phyloP scores from a whole-genome alignment of 106 monocot species.

The Allium sativum region DNA sequence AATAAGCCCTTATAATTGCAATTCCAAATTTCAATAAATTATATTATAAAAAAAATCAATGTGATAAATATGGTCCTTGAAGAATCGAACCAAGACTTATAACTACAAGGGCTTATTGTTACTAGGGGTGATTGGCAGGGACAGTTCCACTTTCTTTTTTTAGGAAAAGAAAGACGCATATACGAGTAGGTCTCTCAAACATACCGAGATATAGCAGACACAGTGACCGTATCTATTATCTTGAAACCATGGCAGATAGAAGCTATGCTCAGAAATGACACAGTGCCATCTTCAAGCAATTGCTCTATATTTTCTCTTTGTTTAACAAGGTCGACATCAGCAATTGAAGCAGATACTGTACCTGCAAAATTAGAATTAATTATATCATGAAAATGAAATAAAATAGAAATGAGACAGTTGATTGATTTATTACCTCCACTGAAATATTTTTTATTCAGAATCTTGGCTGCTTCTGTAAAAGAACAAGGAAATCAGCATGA shows the following conservation, averaged over 20 bases:
- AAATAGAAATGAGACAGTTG: neutral
- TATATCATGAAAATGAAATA: neutral
- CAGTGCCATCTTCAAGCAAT: constrained; percentile 88
- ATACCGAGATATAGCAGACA: constrained; percentile 60
- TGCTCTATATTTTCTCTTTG: constrained; percentile 68
- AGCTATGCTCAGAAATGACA: constrained; percentile 71
- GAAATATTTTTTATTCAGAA: constrained; percentile 75
- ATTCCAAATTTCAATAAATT: too few species aligned
- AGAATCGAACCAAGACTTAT: too few species aligned
- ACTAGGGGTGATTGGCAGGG: too few species aligned
- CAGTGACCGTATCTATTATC: constrained; percentile 59
- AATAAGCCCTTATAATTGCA: too few species aligned
- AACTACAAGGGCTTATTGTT: too few species aligned
- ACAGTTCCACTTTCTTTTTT: too few species aligned
- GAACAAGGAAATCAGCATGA: neutral
- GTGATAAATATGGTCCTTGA: too few species aligned
- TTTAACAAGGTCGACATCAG: constrained; percentile 72
- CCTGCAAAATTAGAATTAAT: constrained; percentile 29
- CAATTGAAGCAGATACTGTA: constrained; percentile 77
- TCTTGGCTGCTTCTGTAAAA: constrained; percentile 59
- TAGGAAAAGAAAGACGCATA: too few species aligned
- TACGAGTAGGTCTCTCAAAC: neutral
- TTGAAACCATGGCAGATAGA: constrained; percentile 77
- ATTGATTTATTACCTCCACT: constrained; percentile 70
- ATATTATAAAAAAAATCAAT: too few species aligned